Evolutionary conservation across 176 grass and related monocot genomes (phyloP), one percentile per base, ranked within the genome.

Genomic region (Aegilops tauschii): DNA sequence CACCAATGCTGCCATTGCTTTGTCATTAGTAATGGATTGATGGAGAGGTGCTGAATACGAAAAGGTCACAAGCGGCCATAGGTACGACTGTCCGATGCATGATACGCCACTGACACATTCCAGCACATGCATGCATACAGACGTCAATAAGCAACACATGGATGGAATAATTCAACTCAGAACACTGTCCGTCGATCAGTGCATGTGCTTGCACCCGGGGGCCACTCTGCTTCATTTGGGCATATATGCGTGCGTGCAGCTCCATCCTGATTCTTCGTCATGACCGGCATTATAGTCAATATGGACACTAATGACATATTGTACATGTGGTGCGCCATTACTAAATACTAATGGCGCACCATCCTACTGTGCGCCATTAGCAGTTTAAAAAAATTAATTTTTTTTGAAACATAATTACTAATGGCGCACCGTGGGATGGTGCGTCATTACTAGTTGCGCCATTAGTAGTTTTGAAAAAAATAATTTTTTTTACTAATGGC

Each of bases 61-160:
- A 61, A 69, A 62, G 69, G 1, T 75, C 72, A 49, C 23, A 47
- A 45, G 12, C 54, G 54, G 54, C 12, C 16, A 74, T 9, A 47
- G 39, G 39, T 28, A 74, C n/a, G 71, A 75, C 18, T 83, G 23
- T 67, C 56, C 65, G 54, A 59, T 59, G 54, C 10, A 81, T 84
- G 39, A 71, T 61, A 84, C 3, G 36, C 29, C 64, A 90, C 58
- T 84, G 69, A 37, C 77, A 86, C 10, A 87, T 85, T 73, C 80
- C 87, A 83, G 69, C 25, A 42, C 42, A 75, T 49, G 72, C 72
- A 75, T 17, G 71, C 71, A 45, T 45, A 40, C 37, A 74, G 71
- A 12, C 71, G 71, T 74, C 44, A 74, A 47, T 74, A 74, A 74
- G 69, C 37, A 44, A 44, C 37, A 44, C 70, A 45, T 64, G 59